phyloP scores from a whole-genome alignment of 768 basidiomycete species.

The Naematelia aurantialba region DNA sequence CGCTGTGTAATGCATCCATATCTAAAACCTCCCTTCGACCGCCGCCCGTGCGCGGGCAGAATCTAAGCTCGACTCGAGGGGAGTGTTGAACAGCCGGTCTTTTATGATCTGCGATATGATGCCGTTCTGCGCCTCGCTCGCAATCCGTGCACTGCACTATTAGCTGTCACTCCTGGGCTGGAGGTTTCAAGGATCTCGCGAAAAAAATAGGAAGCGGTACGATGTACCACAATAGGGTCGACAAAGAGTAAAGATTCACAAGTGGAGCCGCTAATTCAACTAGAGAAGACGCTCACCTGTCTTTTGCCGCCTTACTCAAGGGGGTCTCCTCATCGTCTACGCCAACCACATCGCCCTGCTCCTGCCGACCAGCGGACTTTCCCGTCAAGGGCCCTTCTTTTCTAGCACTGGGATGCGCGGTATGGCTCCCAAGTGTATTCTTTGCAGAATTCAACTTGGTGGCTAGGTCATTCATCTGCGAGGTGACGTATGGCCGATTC shows the following conservation, averaged over 20 bases:
- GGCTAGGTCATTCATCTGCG: constrained; percentile 82
- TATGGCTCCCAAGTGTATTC: constrained; percentile 44
- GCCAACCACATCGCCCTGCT: constrained; percentile 55
- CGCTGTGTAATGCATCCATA: neutral
- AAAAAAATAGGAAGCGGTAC: neutral
- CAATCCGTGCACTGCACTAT: constrained; percentile 69
- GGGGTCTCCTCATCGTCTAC: constrained; percentile 80
- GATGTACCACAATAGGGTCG: neutral
- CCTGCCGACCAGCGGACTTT: constrained; percentile 46
- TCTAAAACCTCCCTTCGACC: constrained; percentile 13
- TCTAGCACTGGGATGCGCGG: constrained; percentile 8
- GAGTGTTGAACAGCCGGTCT: constrained; percentile 69
- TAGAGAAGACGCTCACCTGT: constrained; percentile 65
- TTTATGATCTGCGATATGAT: constrained; percentile 91
- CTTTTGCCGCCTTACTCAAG: constrained; percentile 81
- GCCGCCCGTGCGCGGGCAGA: constrained; percentile 17
- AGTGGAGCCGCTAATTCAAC: too few relatives aligned
- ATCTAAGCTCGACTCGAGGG: constrained; percentile 18
- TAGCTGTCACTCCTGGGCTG: neutral
- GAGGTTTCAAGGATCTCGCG: neutral
- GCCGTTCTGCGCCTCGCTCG: constrained; percentile 87
- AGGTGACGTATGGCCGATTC: constrained; percentile 92
- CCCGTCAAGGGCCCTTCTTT: constrained; percentile 7
- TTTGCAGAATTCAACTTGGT: constrained; percentile 63
- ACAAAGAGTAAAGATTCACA: too few relatives aligned